phyloP scores from a whole-genome alignment of 495 filamentous ascomycete species.

The Saxophila tyrrhenica region DNA sequence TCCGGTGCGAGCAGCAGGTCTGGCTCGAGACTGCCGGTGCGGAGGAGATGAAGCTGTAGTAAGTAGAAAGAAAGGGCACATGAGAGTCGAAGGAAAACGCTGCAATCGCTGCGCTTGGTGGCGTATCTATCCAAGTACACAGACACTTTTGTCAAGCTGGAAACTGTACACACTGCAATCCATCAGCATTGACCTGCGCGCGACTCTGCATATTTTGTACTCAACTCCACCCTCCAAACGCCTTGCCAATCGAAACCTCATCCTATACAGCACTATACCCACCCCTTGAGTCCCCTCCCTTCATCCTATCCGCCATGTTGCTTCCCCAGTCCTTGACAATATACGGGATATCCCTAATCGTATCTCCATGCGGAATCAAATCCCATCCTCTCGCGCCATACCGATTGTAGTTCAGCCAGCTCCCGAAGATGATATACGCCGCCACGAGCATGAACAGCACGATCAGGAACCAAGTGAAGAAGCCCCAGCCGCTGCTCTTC shows the following conservation, averaged over 20 bases:
- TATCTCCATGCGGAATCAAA: constrained; percentile 83
- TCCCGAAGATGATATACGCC: constrained; percentile 92
- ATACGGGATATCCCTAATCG: constrained; percentile 85
- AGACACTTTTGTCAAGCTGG: no score
- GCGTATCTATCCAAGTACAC: no score
- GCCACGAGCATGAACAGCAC: constrained; percentile 78
- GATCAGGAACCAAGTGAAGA: constrained; percentile 95
- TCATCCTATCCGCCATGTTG: constrained; percentile 67
- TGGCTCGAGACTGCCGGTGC: neutral
- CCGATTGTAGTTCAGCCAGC: constrained; percentile 97
- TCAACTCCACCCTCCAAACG: neutral
- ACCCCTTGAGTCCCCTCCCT: constrained; percentile 67
- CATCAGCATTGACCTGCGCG: no score
- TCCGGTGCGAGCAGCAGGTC: neutral
- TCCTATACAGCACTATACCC: constrained; percentile 85
- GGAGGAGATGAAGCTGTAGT: neutral
- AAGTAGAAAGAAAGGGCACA: no score
- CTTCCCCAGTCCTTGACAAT: constrained; percentile 78
- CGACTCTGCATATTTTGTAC: no score
- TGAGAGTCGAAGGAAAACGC: no score
- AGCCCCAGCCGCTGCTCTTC: constrained; percentile 58
- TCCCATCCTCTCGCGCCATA: constrained; percentile 94
- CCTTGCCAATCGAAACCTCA: neutral
- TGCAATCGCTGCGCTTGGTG: no score
- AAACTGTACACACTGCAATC: no score